Conservation (phyloP, 805 yeast species). For the Suhomyces faveliae region DNA sequence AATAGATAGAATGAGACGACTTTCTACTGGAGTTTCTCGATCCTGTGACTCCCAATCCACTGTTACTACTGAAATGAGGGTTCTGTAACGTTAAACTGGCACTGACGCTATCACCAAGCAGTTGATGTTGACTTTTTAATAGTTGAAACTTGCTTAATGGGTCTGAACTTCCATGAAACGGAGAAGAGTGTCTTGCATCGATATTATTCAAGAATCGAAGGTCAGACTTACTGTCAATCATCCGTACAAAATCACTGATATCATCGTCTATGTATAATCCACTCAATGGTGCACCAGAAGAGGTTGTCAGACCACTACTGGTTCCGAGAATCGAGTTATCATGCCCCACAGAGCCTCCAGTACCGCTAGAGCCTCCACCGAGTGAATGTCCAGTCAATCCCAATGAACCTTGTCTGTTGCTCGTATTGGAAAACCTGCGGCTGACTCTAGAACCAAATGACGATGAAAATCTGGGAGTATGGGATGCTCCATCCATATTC, state of each 20-base stretch:
- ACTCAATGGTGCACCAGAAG: conserved; percentile 34
- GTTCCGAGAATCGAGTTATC: conserved; percentile 29
- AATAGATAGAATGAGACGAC: conserved; percentile 31
- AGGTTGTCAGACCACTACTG: conserved; percentile 33
- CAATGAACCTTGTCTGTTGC: conserved; percentile 23
- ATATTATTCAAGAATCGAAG: conserved; percentile 30
- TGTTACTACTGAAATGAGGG: conserved; percentile 5
- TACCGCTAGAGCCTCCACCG: conserved; percentile 8
- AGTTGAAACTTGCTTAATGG: conserved; percentile 52
- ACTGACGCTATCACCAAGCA: conserved; percentile 53
- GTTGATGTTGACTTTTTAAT: conserved; percentile 52
- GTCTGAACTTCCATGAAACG: conserved; percentile 29
- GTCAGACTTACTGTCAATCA: conserved; percentile 65
- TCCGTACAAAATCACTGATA: conserved; percentile 65
- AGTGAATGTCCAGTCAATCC: conserved; percentile 7
- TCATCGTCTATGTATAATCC: conserved; percentile 56
- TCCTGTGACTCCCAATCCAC: conserved; percentile 11
- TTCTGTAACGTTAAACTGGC: conserved; percentile 45
- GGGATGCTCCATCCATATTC: conserved; percentile 23
- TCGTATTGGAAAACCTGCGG: conserved; percentile 46
- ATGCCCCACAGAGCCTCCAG: conserved; percentile 18
- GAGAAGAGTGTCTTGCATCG: conserved; percentile 16
- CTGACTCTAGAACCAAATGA: conserved; percentile 66
- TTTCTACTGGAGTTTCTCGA: conserved; percentile 28
- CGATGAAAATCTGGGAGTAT: conserved; percentile 63